Base-by-base conservation (phyloP, 352 stramenopile species). In the Peronospora farinosa region DNA sequence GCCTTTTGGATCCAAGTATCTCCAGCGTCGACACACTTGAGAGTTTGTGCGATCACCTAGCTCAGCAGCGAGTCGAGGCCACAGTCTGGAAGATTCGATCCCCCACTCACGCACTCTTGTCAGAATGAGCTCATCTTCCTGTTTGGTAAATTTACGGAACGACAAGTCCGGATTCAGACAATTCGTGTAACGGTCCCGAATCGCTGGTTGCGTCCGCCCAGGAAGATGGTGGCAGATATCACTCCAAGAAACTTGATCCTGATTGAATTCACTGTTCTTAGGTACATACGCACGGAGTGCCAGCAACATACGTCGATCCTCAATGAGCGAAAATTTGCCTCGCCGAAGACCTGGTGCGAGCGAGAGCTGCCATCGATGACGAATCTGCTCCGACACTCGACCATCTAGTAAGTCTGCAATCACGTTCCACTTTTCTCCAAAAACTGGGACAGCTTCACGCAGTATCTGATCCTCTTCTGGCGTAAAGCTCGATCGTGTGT, bases 391-490 rank as follows among this genome's bases (percentile, higher is more conserved):
- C 2, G 78, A 57, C 17, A 89, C 65, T 16, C 76, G 76, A 1
- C 74, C 78, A 40, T 89, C 78, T 60, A 89, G 65, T 23, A 89
- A 67, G 42, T 87, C 78, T 2, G 78, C 78, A 56, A 89, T 84
- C 42, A 86, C 73, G 13, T 81, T 84, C 76, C 75, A 89, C 36
- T 80, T 80, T 47, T 89, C 78, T n/a, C 78, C 78, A 51, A 89
- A 87, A 5, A 88, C 65, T 3, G 63, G 49, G 2, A 89, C 69
- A 13, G 71, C 74, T 39, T 80, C 41, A 1, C 55, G 61, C n/a
- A 84, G 50, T n/a, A 77, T 57, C 19, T 65, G 46, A 35, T 84
- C 74, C 41, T 84, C 74, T 51, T 78, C 63, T 0, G 60, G 52
- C 7, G 74, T 69, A 54, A 84, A 84, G 15, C 17, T 60, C 12